These are phyloP conservation scores for Globisporangium takayamanum DNA, from an alignment of 352 stramenopile genomes.

Conservation along the genomic window DNA sequence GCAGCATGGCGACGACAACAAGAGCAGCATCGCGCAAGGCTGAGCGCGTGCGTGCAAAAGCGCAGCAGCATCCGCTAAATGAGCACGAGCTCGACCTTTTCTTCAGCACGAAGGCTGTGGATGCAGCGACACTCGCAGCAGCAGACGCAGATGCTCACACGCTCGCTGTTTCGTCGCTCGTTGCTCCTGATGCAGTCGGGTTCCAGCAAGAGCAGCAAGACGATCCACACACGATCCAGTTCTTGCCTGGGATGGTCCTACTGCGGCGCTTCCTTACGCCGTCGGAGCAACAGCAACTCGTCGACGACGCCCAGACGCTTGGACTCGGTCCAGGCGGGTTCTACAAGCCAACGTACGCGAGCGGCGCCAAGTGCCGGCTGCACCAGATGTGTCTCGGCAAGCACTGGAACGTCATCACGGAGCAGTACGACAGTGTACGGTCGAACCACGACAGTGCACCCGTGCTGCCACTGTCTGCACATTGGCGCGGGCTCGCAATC, in stretches of 20 bases:
- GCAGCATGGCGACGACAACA: constrained; percentile 14
- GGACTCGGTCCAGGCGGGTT: constrained; percentile 40
- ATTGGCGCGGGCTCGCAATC: constrained; percentile 29
- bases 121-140: constrained; percentile 2
- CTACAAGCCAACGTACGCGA: constrained; percentile 66
- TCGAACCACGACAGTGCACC: constrained; percentile 42
- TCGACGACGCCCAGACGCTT: constrained; percentile 40
- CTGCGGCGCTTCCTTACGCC: constrained; percentile 47
- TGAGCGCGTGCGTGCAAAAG: constrained; percentile 34
- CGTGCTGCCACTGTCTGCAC: constrained; percentile 24
- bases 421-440: constrained; percentile 55
- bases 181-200: constrained; percentile 4
- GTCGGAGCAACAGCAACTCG: constrained; percentile 47
- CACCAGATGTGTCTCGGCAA: constrained; percentile 68
- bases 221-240: constrained; percentile 11
- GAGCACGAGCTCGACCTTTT: constrained; percentile 66
- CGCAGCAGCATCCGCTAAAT: constrained; percentile 39
- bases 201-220: constrained; percentile 3
- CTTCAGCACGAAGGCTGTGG: constrained; percentile 13
- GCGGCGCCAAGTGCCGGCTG: constrained; percentile 61
- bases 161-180: constrained; percentile 2
- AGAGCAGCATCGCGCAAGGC: constrained; percentile 23
- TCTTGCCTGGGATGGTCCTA: constrained; percentile 61
- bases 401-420: constrained; percentile 68
- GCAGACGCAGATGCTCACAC: not conserved